Percentiles rank a stretch among this genome's conserved stretches.
Conservation (phyloP, 106 monocot genomes). For the Ottelia alismoides region DNA sequence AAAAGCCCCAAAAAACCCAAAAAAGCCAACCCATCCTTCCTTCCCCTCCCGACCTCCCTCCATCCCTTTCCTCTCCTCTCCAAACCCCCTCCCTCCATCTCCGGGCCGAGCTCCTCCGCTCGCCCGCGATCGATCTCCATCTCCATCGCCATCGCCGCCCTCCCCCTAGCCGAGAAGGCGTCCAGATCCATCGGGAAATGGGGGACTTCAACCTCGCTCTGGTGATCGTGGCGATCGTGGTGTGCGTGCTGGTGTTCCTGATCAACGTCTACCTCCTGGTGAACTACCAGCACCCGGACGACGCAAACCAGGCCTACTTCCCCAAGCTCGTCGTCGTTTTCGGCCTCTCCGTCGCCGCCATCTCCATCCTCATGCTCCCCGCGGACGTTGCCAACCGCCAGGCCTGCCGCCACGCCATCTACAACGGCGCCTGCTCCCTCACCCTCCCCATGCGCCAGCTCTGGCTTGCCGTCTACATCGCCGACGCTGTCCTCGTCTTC, state of each 20-base stretch:
- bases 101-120: neutral
- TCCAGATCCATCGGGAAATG: constrained; percentile 18
- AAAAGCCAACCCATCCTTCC: neutral
- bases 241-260: constrained; percentile 62
- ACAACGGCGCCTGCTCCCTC: constrained; percentile 71
- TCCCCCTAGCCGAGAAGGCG: neutral
- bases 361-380: constrained; percentile 97
- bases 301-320: constrained; percentile 91
- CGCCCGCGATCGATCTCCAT: neutral
- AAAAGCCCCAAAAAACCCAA: too few species aligned
- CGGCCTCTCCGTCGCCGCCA: constrained; percentile 76
- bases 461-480: constrained; percentile 82
- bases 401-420: constrained; percentile 72
- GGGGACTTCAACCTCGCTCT: constrained; percentile 95
- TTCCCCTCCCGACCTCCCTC: neutral
- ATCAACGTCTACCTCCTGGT: constrained; percentile 76
- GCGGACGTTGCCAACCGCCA: constrained; percentile 89
- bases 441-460: constrained; percentile 94
- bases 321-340: constrained; percentile 83
- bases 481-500: constrained; percentile 78
- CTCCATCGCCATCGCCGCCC: neutral
- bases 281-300: constrained; percentile 97
- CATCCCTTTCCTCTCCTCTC: neutral
- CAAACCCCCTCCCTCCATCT: neutral
- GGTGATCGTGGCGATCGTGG: constrained; percentile 74